Percentiles rank a stretch among this genome's conserved stretches.
Evolutionary conservation across 208 protist genomes (phyloP).

Genomic region (Angomonas desouzai): DNA sequence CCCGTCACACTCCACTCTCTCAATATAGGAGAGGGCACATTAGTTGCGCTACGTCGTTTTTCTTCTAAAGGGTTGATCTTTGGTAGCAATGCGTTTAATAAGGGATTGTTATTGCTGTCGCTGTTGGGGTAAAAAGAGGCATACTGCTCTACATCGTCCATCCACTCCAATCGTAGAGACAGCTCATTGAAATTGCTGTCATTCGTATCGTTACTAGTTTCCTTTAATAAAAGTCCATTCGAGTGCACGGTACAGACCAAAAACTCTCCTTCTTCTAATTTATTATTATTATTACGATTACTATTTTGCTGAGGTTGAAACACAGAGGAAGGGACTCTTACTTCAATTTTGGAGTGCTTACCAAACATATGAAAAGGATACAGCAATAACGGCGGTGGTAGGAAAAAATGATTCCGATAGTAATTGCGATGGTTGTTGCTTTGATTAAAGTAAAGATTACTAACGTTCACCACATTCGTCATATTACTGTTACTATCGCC

Average conservation of each 20-base stretch:
- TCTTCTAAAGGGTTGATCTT: neutral
- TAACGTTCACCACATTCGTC: too few relatives aligned
- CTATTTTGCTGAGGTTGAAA: neutral
- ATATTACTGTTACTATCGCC: too few relatives aligned
- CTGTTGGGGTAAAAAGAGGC: too few relatives aligned
- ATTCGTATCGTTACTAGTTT: too few relatives aligned
- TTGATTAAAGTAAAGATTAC: too few relatives aligned
- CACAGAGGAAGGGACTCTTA: slow-evolving; percentile 30
- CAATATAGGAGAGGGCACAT: too few relatives aligned
- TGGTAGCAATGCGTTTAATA: neutral
- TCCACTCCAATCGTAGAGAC: neutral
- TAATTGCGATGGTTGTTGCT: neutral
- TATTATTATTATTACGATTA: neutral
- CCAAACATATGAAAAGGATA: slow-evolving; percentile 51
- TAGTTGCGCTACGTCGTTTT: neutral
- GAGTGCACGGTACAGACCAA: slow-evolving; percentile 26
- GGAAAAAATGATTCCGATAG: slow-evolving; percentile 15
- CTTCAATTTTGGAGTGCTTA: slow-evolving; percentile 31
- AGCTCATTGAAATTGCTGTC: neutral
- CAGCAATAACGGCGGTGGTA: slow-evolving; percentile 63
- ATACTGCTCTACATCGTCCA: neutral
- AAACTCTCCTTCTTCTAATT: slow-evolving; percentile 23
- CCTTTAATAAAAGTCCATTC: slow-evolving; percentile 18
- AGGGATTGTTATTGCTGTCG: neutral
- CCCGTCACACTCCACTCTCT: too few relatives aligned